Base-by-base conservation (phyloP, 2,329 filamentous ascomycete genomes). In the Penicillium brasilianum region DNA sequence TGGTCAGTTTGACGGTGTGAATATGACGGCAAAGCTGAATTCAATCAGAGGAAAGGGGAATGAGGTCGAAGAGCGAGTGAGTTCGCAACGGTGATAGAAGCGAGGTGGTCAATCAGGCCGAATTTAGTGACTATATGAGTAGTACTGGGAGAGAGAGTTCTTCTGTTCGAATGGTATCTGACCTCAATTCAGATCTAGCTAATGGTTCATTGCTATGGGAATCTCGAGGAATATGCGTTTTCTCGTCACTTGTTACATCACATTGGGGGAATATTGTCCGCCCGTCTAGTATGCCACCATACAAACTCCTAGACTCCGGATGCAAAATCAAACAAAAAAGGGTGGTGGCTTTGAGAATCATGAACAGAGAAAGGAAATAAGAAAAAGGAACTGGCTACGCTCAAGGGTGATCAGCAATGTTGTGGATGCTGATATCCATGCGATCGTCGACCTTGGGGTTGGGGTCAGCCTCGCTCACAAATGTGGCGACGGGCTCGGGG, bases 371-470 rank as follows among this genome's bases (percentile, higher is more conserved):
- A 63, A 41, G 22, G 53, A 43, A 18, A 55, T 50, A 61, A 43
- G n/a, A 55, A 61, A 43, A 14, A 55, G 43, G 32, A 52, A 56
- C 51, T 51, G 54, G 67, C 66, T 65, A 71, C 16, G 8, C 25
- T 53, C 50, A 76, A 65, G 69, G 70, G 66, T 82, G 81, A 68
- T 83, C 81, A 50, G 74, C 80, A 62, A 82, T 75, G 72, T 88
- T 88, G 73, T 88, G 85, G 67, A 88, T 77, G 69, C 83, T 84
- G 66, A 88, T 86, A 70, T 88, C 87, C 81, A 88, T 83, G 36
- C 80, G 77, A 62, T 83, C 78, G 41, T 76, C 78, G 25, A 84
- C 75, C 41, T 80, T 76, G 32, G 80, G 77, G 49, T 72, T 76
- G 32, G 80, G 77, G 46, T 71, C 74, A 43, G 77, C 72, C 32